Percentiles rank a stretch among this genome's conserved stretches.
Conservation (phyloP, 2,329 filamentous ascomycete species). For the Penicillium sp. region DNA sequence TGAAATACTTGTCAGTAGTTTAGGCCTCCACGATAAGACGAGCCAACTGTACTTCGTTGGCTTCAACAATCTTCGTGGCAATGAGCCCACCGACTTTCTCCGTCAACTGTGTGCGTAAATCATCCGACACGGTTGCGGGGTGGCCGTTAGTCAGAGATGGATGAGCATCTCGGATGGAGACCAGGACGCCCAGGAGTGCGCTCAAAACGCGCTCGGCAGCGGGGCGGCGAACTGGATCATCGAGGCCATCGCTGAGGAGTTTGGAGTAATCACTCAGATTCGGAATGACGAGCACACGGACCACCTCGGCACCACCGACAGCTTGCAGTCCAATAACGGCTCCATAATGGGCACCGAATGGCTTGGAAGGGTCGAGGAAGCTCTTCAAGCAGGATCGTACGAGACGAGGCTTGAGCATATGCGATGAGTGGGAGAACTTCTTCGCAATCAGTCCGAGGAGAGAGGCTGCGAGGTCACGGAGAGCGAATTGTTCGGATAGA, state of each 20-base stretch:
- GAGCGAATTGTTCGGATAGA: constrained; percentile 70
- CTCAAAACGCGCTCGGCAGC: constrained; percentile 67
- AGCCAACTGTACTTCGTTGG: constrained; percentile 48
- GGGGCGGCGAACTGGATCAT: constrained; percentile 57
- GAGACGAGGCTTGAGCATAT: constrained; percentile 83
- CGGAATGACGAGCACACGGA: constrained; percentile 69
- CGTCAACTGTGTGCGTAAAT: constrained; percentile 45
- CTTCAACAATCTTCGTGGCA: constrained; percentile 49
- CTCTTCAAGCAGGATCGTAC: constrained; percentile 92
- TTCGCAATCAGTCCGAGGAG: constrained; percentile 78
- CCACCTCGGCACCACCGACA: constrained; percentile 72
- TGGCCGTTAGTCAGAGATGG: constrained; percentile 49
- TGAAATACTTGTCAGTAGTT: neutral
- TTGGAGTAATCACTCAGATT: constrained; percentile 70
- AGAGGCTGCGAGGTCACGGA: constrained; percentile 83
- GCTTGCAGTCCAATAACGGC: constrained; percentile 80
- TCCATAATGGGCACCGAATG: constrained; percentile 85
- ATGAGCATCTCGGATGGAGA: constrained; percentile 58
- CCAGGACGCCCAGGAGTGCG: constrained; percentile 63
- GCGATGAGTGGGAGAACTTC: constrained; percentile 81
- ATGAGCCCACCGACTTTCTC: constrained; percentile 52
- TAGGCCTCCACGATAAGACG: constrained; percentile 46
- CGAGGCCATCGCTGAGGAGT: constrained; percentile 62
- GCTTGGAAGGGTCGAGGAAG: constrained; percentile 84
- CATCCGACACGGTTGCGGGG: constrained; percentile 43